Evolutionary conservation across 1,284 basidiomycete species (phyloP).

Genomic region (Polyporus tsugae): DNA sequence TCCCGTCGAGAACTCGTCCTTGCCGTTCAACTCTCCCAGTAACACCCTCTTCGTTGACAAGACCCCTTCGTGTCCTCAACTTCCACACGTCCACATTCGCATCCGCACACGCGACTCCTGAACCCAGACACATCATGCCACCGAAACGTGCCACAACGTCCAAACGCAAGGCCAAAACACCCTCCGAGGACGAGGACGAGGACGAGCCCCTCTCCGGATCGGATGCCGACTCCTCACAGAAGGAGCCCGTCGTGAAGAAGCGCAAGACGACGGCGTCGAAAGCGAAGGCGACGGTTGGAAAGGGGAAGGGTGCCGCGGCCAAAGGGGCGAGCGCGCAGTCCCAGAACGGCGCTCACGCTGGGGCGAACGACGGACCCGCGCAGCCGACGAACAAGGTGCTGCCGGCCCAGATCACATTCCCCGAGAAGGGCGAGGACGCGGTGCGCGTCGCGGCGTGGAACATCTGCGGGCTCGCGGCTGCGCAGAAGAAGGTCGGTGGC

Average conservation of each 20-base stretch:
- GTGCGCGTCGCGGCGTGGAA: slow-evolving; percentile 80
- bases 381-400: slow-evolving; percentile 80
- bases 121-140: slow-evolving; percentile 39
- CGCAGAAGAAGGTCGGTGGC: slow-evolving; percentile 70
- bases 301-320: slow-evolving; percentile 1
- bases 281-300: slow-evolving; percentile 1
- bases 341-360: not conserved
- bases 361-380: slow-evolving; percentile 37
- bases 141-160: slow-evolving; percentile 42
- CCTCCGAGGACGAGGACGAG: slow-evolving; percentile 13
- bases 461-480: slow-evolving; percentile 73
- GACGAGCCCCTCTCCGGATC: slow-evolving; percentile 11
- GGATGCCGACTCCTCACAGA: slow-evolving; percentile 16
- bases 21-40: not conserved
- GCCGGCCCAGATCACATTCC: slow-evolving; percentile 69
- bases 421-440: slow-evolving; percentile 54
- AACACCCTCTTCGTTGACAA: not conserved
- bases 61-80: not conserved
- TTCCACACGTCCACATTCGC: not conserved
- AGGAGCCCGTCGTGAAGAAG: slow-evolving; percentile 28
- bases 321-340: not conserved
- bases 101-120: not conserved
- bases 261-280: slow-evolving; percentile 23
- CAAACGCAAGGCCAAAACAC: slow-evolving; percentile 38
- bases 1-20: not conserved